Evolutionary conservation across 2,329 filamentous ascomycete species (phyloP), one percentile per base, ranked within the genome.

Genomic region (Ophiostoma quercus): DNA sequence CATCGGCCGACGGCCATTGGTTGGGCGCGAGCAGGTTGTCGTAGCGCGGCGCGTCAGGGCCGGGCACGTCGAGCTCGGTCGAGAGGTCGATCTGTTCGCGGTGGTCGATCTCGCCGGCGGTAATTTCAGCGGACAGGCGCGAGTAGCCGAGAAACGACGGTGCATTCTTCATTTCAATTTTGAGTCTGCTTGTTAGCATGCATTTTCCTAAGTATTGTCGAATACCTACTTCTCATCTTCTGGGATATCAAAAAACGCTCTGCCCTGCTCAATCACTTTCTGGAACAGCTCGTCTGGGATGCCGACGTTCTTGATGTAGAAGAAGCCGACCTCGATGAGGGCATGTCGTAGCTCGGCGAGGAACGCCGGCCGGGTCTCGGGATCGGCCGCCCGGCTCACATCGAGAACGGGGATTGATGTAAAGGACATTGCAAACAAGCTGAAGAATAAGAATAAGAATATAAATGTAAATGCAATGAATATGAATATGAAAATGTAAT

Each of bases 11-110:
- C 0, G 92, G 92, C 92, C 92, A 96, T 80, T 94, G 92, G 76
- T 88, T 89, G 0, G 87, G 92, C n/a, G 87, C 89, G 9, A 91
- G 83, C 19, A 96, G 84, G 78, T 94, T 92, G 77, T 91, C 83
- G 78, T 94, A 91, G 1, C 86, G 80, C 0, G 92, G 92, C 41
- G 88, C 87, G 32, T 80, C 80, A 0, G 88, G 82, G 0, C 79
- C 79, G 0, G 90, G 91, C 1, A 90, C 67, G 0, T 88, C 82
- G 75, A 95, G 91, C 68, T 92, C 88, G 0, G 92, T 96, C 0
- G 91, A 92, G 68, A 96, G 85, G 78, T 96, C 92, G 72, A 96
- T 89, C 77, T 96, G 92, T 78, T 96, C 92, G 68, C 92, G 85
- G 82, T 93, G 90, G 79, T 96, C 92, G 74, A 87, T 84, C 67